These are phyloP conservation scores for Aspergillus arachidicola DNA, from an alignment of 2,329 filamentous ascomycete genomes.

Conservation along the genomic window DNA sequence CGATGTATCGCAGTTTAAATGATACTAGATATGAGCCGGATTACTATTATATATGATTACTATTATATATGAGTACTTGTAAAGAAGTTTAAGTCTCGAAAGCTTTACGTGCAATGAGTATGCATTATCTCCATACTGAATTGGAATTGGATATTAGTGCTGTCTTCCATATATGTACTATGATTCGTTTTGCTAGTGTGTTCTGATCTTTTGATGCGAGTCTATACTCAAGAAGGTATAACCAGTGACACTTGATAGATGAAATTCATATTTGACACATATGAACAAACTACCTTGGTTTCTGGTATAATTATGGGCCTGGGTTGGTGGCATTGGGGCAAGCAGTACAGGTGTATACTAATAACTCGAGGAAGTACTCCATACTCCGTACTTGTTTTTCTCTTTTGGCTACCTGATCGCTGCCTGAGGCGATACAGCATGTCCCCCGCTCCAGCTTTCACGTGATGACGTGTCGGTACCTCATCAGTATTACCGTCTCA, in stretches of 20 bases:
- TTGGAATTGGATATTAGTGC: not conserved
- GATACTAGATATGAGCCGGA: not conserved
- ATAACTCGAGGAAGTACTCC: no score
- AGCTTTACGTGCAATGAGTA: not conserved
- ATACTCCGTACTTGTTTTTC: not conserved
- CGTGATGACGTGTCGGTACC: conserved; percentile 16
- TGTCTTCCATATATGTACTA: not conserved
- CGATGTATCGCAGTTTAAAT: not conserved
- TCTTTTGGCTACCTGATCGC: not conserved
- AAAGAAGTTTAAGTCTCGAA: not conserved
- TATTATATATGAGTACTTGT: not conserved
- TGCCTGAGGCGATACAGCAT: not conserved
- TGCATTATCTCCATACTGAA: not conserved
- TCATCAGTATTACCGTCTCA: conserved; percentile 4
- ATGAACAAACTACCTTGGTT: not conserved
- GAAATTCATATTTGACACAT: not conserved
- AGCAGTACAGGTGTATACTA: not conserved
- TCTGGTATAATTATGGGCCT: not conserved
- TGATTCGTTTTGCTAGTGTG: not conserved
- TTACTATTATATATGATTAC: not conserved
- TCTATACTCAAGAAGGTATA: not conserved
- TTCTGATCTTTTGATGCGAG: not conserved
- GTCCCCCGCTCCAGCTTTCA: conserved; percentile 6
- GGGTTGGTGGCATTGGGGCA: not conserved
- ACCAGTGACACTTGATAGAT: not conserved